Conservation (phyloP, 1,284 basidiomycete genomes). For the Leccinum angustisporum region DNA sequence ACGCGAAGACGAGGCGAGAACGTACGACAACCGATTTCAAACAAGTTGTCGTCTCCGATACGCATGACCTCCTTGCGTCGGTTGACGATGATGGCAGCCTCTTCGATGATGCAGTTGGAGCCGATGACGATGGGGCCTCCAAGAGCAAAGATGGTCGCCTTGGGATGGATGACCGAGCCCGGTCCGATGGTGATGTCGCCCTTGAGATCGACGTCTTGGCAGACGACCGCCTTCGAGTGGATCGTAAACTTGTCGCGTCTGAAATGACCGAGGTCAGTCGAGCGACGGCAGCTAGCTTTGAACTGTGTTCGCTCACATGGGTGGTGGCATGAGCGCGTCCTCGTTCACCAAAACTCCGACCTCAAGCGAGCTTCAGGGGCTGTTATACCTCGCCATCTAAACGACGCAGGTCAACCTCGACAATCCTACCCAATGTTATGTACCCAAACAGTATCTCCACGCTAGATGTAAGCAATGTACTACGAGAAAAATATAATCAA, state of each 20-base stretch:
- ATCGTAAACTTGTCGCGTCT: conserved; percentile 79
- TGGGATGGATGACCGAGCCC: conserved; percentile 93
- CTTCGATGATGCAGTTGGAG: conserved; percentile 88
- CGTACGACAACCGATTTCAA: conserved; percentile 89
- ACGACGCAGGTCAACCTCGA: background rate
- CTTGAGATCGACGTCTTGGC: conserved; percentile 86
- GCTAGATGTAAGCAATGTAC: conserved; percentile 14
- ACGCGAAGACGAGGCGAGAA: conserved; percentile 21
- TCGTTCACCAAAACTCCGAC: background rate
- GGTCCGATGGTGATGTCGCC: conserved; percentile 89
- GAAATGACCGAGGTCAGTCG: conserved; percentile 4
- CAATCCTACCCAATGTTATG: conserved; percentile 2
- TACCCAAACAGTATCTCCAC: conserved; percentile 20
- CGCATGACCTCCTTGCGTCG: conserved; percentile 83
- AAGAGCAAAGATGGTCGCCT: conserved; percentile 86
- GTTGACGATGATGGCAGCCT: conserved; percentile 86
- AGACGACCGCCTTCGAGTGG: conserved; percentile 80
- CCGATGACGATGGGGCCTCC: conserved; percentile 88
- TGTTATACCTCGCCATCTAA: background rate
- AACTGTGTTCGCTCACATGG: conserved; percentile 24
- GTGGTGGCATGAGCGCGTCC: conserved; percentile 4
- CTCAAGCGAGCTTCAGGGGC: background rate
- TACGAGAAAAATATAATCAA: conserved; percentile 19
- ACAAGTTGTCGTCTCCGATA: conserved; percentile 90
- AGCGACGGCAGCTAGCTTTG: background rate